Conservation (phyloP, 345 rosid species). For the Erodium maritimum region DNA sequence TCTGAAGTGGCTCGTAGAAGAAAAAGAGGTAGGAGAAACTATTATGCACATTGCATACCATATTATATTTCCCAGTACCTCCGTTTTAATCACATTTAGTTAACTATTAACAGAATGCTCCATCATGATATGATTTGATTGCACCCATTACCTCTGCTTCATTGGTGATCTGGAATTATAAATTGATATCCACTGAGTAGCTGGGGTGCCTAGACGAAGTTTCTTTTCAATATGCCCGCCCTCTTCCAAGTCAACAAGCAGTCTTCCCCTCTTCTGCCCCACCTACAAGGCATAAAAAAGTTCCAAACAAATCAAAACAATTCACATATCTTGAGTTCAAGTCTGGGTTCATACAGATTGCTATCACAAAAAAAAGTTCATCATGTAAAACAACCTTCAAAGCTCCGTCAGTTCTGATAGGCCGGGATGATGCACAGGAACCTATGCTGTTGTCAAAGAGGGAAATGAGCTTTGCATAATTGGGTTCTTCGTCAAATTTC, state of each 20-base stretch:
- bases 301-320: background rate
- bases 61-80: too few relatives aligned
- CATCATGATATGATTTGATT: background rate
- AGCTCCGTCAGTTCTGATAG: slow-evolving; percentile 44
- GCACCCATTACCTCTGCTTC: slow-evolving; percentile 36
- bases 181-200: slow-evolving; percentile 48
- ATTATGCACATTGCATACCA: too few relatives aligned
- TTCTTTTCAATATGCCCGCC: slow-evolving; percentile 39
- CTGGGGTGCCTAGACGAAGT: slow-evolving; percentile 39
- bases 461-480: slow-evolving; percentile 40
- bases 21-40: too few relatives aligned
- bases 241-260: slow-evolving; percentile 31
- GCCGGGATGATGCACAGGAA: slow-evolving; percentile 24
- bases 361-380: background rate
- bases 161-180: slow-evolving; percentile 40
- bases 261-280: slow-evolving; percentile 40
- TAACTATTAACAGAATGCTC: too few relatives aligned
- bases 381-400: slow-evolving; percentile 24
- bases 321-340: background rate
- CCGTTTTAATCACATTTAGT: too few relatives aligned
- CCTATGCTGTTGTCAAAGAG: slow-evolving; percentile 31
- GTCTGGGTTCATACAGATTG: background rate
- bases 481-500: slow-evolving; percentile 51
- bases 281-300: slow-evolving; percentile 12
- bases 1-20: too few relatives aligned